phyloP scores from a whole-genome alignment of 2,329 filamentous ascomycete genomes.

The Paecilomyces fulvus region DNA sequence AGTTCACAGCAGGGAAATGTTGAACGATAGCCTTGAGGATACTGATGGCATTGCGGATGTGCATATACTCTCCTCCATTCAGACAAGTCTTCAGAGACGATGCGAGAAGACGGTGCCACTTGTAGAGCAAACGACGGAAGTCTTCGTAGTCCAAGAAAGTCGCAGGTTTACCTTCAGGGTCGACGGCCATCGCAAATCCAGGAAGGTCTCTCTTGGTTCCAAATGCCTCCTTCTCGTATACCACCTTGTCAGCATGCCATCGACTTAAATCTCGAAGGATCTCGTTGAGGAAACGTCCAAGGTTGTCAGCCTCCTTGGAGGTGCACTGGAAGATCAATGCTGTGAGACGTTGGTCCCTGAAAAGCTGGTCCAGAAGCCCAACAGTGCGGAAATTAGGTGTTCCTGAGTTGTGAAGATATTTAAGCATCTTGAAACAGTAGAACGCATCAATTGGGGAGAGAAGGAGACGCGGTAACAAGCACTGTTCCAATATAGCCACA shows the following conservation, averaged over 20 bases:
- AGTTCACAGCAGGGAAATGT: slow-evolving; percentile 81
- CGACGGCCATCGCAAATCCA: slow-evolving; percentile 70
- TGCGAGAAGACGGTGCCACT: slow-evolving; percentile 81
- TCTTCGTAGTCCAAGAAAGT: slow-evolving; percentile 73
- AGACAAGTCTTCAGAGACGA: slow-evolving; percentile 74
- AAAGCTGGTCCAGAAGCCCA: slow-evolving; percentile 73
- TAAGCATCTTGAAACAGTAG: slow-evolving; percentile 78
- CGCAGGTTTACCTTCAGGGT: slow-evolving; percentile 60
- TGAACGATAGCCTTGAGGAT: slow-evolving; percentile 73
- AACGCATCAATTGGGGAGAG: slow-evolving; percentile 81
- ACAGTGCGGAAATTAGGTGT: slow-evolving; percentile 81
- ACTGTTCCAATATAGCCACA: slow-evolving; percentile 75
- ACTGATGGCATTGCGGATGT: slow-evolving; percentile 91
- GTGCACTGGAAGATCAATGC: slow-evolving; percentile 83
- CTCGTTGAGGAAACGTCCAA: slow-evolving; percentile 84
- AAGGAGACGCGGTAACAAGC: slow-evolving; percentile 78
- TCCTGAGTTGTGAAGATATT: slow-evolving; percentile 75
- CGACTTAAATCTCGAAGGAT: slow-evolving; percentile 67
- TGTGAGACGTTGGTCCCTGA: slow-evolving; percentile 71
- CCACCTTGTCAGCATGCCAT: slow-evolving; percentile 72
- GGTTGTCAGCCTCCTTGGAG: slow-evolving; percentile 79
- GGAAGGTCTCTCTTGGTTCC: slow-evolving; percentile 57
- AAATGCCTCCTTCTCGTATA: slow-evolving; percentile 76
- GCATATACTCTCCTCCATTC: slow-evolving; percentile 83
- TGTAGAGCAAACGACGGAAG: slow-evolving; percentile 76